Evolutionary conservation across 768 basidiomycete genomes (phyloP).

Genomic region (Phanerochaete sordida): DNA sequence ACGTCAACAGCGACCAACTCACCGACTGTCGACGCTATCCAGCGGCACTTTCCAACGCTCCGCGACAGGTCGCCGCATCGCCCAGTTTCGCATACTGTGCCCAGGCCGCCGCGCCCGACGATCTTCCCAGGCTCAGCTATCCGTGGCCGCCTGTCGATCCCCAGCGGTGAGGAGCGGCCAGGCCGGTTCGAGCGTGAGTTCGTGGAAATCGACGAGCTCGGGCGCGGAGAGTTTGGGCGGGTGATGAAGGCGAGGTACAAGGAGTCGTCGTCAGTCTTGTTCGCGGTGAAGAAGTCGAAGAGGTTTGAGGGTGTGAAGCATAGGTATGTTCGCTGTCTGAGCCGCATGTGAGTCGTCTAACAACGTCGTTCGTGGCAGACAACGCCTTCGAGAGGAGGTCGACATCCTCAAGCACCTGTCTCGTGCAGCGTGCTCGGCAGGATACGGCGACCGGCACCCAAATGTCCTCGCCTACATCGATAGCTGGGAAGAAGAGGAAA

Average conservation of each 20-base stretch:
- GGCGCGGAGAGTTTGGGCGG: constrained; percentile 91
- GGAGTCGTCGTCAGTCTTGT: constrained; percentile 49
- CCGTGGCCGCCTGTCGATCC: constrained; percentile 18
- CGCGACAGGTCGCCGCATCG: neutral
- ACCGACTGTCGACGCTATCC: constrained; percentile 15
- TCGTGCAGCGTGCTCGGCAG: constrained; percentile 27
- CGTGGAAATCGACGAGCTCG: constrained; percentile 74
- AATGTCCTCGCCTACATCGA: constrained; percentile 89
- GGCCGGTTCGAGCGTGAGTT: constrained; percentile 82
- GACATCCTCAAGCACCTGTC: constrained; percentile 81
- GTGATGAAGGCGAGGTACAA: constrained; percentile 83
- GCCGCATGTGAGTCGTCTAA: neutral
- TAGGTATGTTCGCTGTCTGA: constrained; percentile 51
- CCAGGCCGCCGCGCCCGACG: constrained; percentile 5
- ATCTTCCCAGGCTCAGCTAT: constrained; percentile 12
- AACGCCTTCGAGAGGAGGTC: constrained; percentile 91
- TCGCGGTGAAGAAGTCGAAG: constrained; percentile 93
- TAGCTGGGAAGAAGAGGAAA: constrained; percentile 93
- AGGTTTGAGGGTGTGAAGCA: constrained; percentile 88
- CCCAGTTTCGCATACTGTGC: neutral
- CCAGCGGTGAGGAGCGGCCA: constrained; percentile 43
- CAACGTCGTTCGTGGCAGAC: constrained; percentile 34
- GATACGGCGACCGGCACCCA: constrained; percentile 42
- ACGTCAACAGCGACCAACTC: constrained; percentile 26
- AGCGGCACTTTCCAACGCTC: constrained; percentile 1